Evolutionary conservation across 768 basidiomycete species (phyloP), one percentile per base, ranked within the genome.

Genomic region (Psilocybe cubensis): DNA sequence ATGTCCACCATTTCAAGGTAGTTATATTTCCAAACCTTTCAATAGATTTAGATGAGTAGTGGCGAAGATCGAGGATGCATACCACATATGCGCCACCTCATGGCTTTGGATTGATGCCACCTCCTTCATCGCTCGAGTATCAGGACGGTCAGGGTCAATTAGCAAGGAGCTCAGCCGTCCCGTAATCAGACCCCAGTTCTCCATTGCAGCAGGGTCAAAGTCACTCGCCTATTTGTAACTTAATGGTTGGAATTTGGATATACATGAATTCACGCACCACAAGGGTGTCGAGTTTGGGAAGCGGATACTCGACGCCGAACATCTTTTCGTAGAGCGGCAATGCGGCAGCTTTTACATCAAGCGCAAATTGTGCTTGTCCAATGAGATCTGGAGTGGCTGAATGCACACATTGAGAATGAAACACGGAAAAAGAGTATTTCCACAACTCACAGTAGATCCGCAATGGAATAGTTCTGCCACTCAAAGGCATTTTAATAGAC

Each of bases 1-100:
- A 87, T 59, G 91, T 85, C 91, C 92, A 94, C 92, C 91, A 94
- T 65, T 85, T 84, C 94, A 96, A 95, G 0, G 94, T 96, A 4
- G 92, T 89, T 64, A 97, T 90, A 68, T 96, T 88, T 23, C 94
- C 95, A 63, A 96, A 96, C 35, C 35, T 18, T 17, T 9, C 31
- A 33, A 33, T 9, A 33, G 14, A 14, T 33, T 7, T 33, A 33
- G 31, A 14, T 33, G 14, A 33, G 31, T 33, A 14, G 31, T 33
- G 2, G 8, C 31, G 8, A 14, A 33, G 31, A 33, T 9, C 14
- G 14, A 33, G 14, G 31, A 8, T 33, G 3, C 35, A 17, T 17
- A 38, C 87, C 89, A 88, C 86, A 91, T 88, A 67, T 91, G 89
- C 7, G 89, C 88, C 43, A 92, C 85, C 74, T 96, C 96, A 66